These are phyloP conservation scores for Teunomyces stri DNA, from an alignment of 805 yeast genomes.

Conservation along the genomic window DNA sequence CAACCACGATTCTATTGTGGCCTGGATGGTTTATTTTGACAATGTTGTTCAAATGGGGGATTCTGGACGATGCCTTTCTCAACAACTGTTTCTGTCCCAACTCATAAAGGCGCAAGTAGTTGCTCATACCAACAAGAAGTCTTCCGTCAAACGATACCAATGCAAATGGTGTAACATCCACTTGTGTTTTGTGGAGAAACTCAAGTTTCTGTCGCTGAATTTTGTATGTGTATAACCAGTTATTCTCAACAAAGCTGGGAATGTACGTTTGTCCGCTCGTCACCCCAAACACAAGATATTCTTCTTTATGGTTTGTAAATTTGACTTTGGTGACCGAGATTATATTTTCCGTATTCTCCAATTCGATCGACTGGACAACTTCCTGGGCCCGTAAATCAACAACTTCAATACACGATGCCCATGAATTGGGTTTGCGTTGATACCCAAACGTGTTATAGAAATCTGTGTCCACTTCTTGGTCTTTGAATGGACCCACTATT, in stretches of 20 bases:
- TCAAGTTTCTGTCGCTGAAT: constrained; percentile 33
- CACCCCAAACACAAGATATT: constrained; percentile 48
- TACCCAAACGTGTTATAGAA: constrained; percentile 48
- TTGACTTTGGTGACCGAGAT: constrained; percentile 34
- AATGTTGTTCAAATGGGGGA: constrained; percentile 48
- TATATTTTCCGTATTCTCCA: constrained; percentile 43
- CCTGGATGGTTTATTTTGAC: constrained; percentile 54
- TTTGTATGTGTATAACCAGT: constrained; percentile 37
- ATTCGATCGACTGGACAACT: constrained; percentile 43
- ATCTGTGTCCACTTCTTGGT: constrained; percentile 27
- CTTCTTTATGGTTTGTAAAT: constrained; percentile 23
- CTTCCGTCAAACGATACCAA: constrained; percentile 54
- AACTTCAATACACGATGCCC: constrained; percentile 58
- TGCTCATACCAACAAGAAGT: constrained; percentile 57
- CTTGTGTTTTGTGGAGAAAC: constrained; percentile 58
- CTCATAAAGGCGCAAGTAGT: constrained; percentile 58
- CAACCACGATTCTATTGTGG: constrained; percentile 56
- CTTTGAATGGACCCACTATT: constrained; percentile 27
- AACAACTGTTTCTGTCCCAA: constrained; percentile 79
- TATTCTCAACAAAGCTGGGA: constrained; percentile 24
- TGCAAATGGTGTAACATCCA: constrained; percentile 48
- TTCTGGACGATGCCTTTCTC: constrained; percentile 53
- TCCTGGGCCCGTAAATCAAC: constrained; percentile 33
- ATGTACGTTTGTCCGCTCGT: constrained; percentile 23
- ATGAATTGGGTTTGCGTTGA: constrained; percentile 20